Conservation (phyloP, 73 alveolate species). For the Paramecium biaurelia region DNA sequence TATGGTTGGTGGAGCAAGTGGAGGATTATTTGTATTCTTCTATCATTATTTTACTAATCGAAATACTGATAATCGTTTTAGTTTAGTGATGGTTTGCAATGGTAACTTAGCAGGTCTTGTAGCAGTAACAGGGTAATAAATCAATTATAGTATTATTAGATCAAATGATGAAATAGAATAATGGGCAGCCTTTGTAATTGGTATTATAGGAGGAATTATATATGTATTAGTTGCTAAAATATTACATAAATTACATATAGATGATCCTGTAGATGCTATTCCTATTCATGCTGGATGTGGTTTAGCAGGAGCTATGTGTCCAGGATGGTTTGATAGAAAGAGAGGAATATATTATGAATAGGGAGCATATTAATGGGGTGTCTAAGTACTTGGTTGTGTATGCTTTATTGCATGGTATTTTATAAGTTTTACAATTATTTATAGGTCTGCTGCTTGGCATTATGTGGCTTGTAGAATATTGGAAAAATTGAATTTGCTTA, state of each 20-base stretch:
- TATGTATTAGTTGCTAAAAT: conserved; percentile 1
- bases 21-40: conserved; percentile 9
- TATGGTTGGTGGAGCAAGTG: conserved; percentile 50
- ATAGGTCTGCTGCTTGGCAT: conserved; percentile 55
- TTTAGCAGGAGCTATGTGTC: conserved; percentile 39
- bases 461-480: background rate
- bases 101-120: conserved; percentile 41
- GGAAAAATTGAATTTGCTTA: background rate
- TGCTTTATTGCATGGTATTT: conserved; percentile 32
- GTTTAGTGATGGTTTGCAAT: conserved; percentile 40
- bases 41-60: conserved; percentile 20
- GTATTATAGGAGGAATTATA: conserved; percentile 41
- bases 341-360: conserved; percentile 30
- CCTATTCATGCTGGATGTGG: conserved; percentile 60
- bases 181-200: conserved; percentile 44
- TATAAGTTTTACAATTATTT: background rate
- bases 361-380: conserved; percentile 50
- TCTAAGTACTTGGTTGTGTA: background rate
- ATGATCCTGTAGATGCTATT: conserved; percentile 51
- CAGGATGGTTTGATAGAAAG: conserved; percentile 41
- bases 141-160: background rate
- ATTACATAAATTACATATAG: background rate
- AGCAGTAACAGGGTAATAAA: conserved; percentile 43
- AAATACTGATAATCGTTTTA: conserved; percentile 22
- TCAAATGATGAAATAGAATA: conserved; percentile 47